phyloP scores from a whole-genome alignment of 129 eudicot genomes.

The Cynara cardunculus region DNA sequence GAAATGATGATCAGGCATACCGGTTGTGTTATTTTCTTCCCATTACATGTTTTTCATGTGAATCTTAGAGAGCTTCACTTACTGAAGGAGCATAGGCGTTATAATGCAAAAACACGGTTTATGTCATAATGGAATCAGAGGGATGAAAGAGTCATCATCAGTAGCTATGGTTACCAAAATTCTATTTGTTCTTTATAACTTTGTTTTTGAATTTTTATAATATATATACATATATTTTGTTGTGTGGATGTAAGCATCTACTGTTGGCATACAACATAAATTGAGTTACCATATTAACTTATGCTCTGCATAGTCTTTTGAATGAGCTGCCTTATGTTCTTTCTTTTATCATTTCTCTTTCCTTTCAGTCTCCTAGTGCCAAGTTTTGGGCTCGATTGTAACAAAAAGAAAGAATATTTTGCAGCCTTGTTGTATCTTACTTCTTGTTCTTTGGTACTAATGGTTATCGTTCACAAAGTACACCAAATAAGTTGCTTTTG shows the following conservation, averaged over 20 bases:
- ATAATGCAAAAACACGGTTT: background rate
- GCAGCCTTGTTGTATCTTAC: background rate
- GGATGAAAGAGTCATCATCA: slow-evolving; percentile 2
- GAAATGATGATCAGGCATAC: background rate
- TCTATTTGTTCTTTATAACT: background rate
- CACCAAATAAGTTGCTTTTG: background rate
- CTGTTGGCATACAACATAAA: background rate
- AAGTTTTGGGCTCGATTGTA: background rate
- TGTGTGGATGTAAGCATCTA: background rate
- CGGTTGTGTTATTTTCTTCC: background rate
- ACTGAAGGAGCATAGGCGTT: background rate
- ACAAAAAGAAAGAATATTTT: background rate
- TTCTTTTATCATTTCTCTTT: background rate
- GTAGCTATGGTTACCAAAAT: background rate
- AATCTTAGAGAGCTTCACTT: slow-evolving; percentile 1
- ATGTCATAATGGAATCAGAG: background rate
- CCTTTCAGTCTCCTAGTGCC: background rate
- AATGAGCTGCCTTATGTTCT: background rate
- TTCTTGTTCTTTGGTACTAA: background rate
- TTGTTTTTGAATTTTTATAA: background rate
- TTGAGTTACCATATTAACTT: background rate
- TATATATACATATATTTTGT: background rate
- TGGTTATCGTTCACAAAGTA: background rate
- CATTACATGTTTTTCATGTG: background rate
- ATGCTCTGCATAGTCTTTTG: background rate